Percentiles rank a stretch among this genome's conserved stretches.
These are phyloP conservation scores for Diaporthe longicolla DNA, from an alignment of 2,329 filamentous ascomycete genomes.

Conservation along the genomic window DNA sequence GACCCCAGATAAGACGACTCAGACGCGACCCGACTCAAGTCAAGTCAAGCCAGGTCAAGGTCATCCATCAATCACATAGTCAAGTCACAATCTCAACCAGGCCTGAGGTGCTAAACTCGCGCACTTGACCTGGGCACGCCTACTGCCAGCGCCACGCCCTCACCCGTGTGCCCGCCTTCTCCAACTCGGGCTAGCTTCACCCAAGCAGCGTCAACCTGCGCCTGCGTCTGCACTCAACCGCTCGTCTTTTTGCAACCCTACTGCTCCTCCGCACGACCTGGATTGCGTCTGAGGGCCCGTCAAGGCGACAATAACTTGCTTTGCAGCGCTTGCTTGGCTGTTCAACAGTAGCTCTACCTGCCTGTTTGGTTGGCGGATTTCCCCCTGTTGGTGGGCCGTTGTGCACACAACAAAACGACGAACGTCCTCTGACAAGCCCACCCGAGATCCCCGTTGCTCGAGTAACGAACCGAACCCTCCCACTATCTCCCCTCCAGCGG, in stretches of 20 bases:
- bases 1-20: not conserved
- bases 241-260: conserved; percentile 7
- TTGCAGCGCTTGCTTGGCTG: not conserved
- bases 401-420: conserved; percentile 14
- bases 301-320: not conserved
- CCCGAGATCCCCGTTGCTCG: conserved; percentile 22
- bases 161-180: conserved; percentile 15
- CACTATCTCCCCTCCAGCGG: not conserved
- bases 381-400: conserved; percentile 12
- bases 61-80: not conserved
- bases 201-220: conserved; percentile 14
- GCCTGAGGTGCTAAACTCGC: not conserved
- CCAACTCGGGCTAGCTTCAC: conserved; percentile 28
- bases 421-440: conserved; percentile 11
- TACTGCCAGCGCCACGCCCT: not conserved
- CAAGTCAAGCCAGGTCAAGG: not conserved
- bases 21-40: conserved; percentile 3
- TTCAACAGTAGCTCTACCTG: not conserved
- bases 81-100: conserved; percentile 11
- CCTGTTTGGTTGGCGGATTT: not conserved
- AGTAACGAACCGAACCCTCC: conserved; percentile 9
- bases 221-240: conserved; percentile 7
- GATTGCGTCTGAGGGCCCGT: conserved; percentile 4
- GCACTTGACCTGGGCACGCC: conserved; percentile 17
- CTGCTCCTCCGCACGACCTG: conserved; percentile 18